Evolutionary conservation across 2,329 filamentous ascomycete species (phyloP).

Genomic region (Hypoxylon sp.): DNA sequence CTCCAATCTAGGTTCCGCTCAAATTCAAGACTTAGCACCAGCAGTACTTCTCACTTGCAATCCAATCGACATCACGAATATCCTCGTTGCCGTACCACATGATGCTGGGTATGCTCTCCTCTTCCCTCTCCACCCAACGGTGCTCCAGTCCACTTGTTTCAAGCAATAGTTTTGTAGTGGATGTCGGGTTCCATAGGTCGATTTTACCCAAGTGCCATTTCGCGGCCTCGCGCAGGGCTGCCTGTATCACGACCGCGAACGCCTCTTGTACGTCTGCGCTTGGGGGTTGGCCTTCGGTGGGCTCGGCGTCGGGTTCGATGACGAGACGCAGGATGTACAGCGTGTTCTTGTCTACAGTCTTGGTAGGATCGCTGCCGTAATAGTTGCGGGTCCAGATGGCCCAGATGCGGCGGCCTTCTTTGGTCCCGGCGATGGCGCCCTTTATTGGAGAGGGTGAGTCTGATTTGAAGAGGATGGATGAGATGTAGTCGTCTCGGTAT

Average conservation of each 20-base stretch:
- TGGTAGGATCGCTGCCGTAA: conserved; percentile 66
- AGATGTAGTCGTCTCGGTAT: conserved; percentile 84
- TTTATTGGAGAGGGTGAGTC: conserved; percentile 63
- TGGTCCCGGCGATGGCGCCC: conserved; percentile 72
- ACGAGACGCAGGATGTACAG: conserved; percentile 78
- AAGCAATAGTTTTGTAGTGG: conserved; percentile 63
- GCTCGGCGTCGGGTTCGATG: conserved; percentile 67
- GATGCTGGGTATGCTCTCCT: conserved; percentile 77
- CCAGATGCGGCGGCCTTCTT: conserved; percentile 71
- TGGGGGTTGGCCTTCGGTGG: conserved; percentile 57
- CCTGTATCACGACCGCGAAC: conserved; percentile 72
- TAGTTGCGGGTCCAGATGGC: conserved; percentile 79
- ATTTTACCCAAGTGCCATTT: conserved; percentile 79
- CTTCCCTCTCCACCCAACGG: conserved; percentile 68
- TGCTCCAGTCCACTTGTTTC: conserved; percentile 63
- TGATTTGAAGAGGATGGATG: conserved; percentile 68
- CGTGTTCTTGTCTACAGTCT: conserved; percentile 69
- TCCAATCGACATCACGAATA: conserved; percentile 73
- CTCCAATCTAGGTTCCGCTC: background rate
- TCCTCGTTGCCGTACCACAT: conserved; percentile 75
- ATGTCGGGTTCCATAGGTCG: conserved; percentile 85
- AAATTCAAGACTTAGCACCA: conserved; percentile 70
- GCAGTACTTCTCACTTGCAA: conserved; percentile 81
- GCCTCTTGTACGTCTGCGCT: conserved; percentile 54
- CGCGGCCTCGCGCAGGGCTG: conserved; percentile 77